Base-by-base conservation (phyloP, 1,139 yeast genomes). In the Taphrina deformans region DNA sequence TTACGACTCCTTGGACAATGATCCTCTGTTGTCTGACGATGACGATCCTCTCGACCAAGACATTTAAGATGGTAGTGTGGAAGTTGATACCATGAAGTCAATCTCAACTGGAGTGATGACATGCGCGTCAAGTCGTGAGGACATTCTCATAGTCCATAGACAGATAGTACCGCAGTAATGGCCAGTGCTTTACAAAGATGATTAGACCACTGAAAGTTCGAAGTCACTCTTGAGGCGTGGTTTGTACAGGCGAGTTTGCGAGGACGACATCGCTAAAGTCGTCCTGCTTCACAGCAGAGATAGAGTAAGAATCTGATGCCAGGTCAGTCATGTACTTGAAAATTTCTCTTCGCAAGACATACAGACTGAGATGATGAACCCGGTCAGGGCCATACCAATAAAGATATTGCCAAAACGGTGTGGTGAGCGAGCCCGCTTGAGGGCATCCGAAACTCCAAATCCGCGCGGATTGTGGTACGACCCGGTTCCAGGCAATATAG, bases 1-100 rank as follows among this genome's bases (percentile, higher is more conserved):
- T 35, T 70, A 70, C 35, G 55, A 67, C 12, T 72, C 74, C 26
- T 72, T 71, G 45, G 73, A 72, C 61, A 69, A 45, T 18, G 70
- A 66, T 58, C 74, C 73, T 35, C 73, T 69, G 33, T 66, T 72
- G 29, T 64, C 73, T 35, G 67, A 66, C 6, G 59, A 67, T 50
- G 67, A 66, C 5, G 70, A 68, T 33, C 67, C 67, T 7, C 41
- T 26, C 12, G 68, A 50, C 24, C 65, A 67, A 29, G 68, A 56
- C 35, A 53, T 53, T 12, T 53, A 40, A 24, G 14, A 5, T 33
- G 16, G n/a, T 45, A n/a, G 5, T 7, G 44, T n/a, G 9, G 10
- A 29, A 29, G 33, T 10, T 6, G 10, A 6, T 29, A 29, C 33
- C 6, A 29, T 6, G 33, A 29, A 6, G 6, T 29, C 33, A 10